Evolutionary conservation across 2,329 filamentous ascomycete species (phyloP), one percentile per base, ranked within the genome.

Genomic region (Ambrosiella cleistominuta): DNA sequence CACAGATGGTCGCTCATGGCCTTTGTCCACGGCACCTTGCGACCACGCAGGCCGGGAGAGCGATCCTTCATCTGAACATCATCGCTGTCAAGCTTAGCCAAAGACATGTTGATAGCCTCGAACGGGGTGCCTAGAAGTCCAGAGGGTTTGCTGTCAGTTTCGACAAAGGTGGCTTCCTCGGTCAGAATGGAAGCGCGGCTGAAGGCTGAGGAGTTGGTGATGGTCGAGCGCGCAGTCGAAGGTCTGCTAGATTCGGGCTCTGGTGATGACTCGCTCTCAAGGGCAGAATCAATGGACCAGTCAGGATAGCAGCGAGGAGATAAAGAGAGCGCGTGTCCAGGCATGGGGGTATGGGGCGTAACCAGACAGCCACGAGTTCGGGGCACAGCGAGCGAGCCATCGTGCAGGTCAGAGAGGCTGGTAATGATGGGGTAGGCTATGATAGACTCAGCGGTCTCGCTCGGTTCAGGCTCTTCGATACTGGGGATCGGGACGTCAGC

Each of bases 1-100:
- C 82, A 85, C 8, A 85, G 68, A 63, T 85, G 82, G 11, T 77
- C 71, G 68, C 74, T 80, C 79, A 85, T 83, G 15, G 78, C 74
- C 61, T 76, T 77, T 3, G 80, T 83, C 82, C 82, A 85, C 0
- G 74, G 75, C 0, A 77, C 77, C 65, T 76, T 80, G 60, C 77
- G 70, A 39, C 68, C 64, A 58, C 70, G 71, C 27, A 63, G 62
- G 37, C 42, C 36, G 12, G 54, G 55, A 7, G 42, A n/a, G 5
- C 19, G 47, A 5, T 61, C 56, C 27, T 58, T 38, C 56, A 61
- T 61, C 35, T 37, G 37, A 27, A 56, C 39, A 37, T 58, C 59
- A 27, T 61, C 53, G 3, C 49, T 19, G n/a, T 50, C 37, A 27
- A 52, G 11, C 15, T 35, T 36, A 1, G 2, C n/a, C 27, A 19